phyloP scores from a whole-genome alignment of 225 moss, liverwort and hornwort species.

The Marchantia paleacea region DNA sequence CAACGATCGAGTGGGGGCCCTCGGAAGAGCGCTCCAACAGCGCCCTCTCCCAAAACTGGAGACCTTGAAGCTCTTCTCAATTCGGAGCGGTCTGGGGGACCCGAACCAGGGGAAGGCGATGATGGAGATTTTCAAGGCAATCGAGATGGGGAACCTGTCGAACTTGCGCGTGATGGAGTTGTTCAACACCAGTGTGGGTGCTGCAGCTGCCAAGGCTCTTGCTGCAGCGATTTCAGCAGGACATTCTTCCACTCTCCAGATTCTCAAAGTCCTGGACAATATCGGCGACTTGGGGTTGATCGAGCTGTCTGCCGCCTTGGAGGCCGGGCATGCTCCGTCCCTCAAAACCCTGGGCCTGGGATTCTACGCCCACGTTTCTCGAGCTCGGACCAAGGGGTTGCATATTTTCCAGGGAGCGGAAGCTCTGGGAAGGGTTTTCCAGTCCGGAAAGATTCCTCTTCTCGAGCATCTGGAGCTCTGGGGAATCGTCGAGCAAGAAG shows the following conservation, averaged over 20 bases:
- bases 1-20: neutral
- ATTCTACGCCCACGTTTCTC: neutral
- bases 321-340: neutral
- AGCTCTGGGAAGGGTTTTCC: slow-evolving; percentile 2
- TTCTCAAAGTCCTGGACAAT: slow-evolving; percentile 8
- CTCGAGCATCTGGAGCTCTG: slow-evolving; percentile 3
- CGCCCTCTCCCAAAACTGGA: neutral
- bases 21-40: slow-evolving; percentile 5
- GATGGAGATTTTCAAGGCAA: slow-evolving; percentile 4
- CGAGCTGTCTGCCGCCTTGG: neutral
- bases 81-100: neutral
- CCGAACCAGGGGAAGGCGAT: neutral
- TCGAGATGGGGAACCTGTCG: slow-evolving; percentile 13
- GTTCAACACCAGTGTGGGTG: slow-evolving; percentile 2
- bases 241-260: neutral
- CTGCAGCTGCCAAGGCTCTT: neutral
- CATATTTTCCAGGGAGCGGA: slow-evolving; percentile 15
- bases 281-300: neutral
- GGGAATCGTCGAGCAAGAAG: neutral
- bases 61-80: neutral
- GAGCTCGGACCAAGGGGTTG: neutral
- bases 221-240: neutral
- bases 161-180: slow-evolving; percentile 13
- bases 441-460: slow-evolving; percentile 11
- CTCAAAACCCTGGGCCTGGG: slow-evolving; percentile 10